These are phyloP conservation scores for Sphaerostilbella broomeana DNA, from an alignment of 2,329 filamentous ascomycete genomes.

Conservation along the genomic window DNA sequence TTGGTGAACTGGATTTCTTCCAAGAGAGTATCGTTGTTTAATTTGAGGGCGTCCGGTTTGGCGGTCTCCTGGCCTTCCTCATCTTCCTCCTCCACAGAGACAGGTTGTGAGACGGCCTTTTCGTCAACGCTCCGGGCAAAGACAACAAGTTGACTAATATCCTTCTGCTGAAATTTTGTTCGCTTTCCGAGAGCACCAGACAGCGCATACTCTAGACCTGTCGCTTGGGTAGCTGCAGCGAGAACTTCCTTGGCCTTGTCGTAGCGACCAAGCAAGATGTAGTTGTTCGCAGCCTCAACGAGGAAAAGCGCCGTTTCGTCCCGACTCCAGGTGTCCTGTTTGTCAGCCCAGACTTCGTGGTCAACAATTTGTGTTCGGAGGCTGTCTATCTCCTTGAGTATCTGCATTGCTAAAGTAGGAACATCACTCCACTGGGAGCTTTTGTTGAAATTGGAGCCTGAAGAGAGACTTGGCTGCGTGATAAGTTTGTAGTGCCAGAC, in stretches of 20 bases:
- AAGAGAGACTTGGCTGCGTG: constrained; percentile 48
- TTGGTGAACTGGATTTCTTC: constrained; percentile 78
- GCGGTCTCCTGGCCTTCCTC: constrained; percentile 20
- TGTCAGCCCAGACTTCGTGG: constrained; percentile 32
- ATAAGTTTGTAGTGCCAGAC: constrained; percentile 61
- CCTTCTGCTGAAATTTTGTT: constrained; percentile 72
- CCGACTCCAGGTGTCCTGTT: constrained; percentile 32
- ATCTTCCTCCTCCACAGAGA: constrained; percentile 13
- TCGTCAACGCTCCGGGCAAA: constrained; percentile 66
- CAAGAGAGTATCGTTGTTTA: constrained; percentile 90
- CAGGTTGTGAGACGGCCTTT: constrained; percentile 17
- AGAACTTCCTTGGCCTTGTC: constrained; percentile 66
- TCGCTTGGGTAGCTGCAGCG: constrained; percentile 56
- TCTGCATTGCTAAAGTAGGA: constrained; percentile 46
- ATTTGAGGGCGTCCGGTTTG: constrained; percentile 61
- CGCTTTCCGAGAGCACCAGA: constrained; percentile 83
- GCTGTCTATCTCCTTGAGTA: constrained; percentile 37
- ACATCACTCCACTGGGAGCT: constrained; percentile 54
- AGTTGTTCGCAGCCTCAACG: constrained; percentile 74
- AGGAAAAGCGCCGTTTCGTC: constrained; percentile 62
- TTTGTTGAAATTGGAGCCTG: constrained; percentile 49
- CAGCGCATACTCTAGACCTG: constrained; percentile 72
- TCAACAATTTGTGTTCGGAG: constrained; percentile 35
- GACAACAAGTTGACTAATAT: constrained; percentile 83
- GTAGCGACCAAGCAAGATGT: constrained; percentile 79